phyloP scores from a whole-genome alignment of 73 alveolate species.

The Diophrys appendiculata region DNA sequence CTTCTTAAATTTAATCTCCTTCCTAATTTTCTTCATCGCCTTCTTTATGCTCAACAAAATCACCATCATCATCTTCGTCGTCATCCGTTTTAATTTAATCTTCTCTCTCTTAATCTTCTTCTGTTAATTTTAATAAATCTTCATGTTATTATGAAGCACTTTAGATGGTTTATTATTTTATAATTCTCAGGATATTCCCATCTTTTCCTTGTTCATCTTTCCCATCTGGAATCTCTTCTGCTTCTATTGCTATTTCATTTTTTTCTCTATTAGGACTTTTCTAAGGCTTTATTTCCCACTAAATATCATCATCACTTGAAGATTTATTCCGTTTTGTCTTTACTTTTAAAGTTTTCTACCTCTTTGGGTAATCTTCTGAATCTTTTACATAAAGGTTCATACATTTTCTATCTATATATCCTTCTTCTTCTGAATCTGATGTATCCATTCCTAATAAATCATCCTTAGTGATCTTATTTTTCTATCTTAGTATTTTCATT shows the following conservation, averaged over 20 bases:
- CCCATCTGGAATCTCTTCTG: too few relatives aligned
- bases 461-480: slow-evolving; percentile 6
- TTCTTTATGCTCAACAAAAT: slow-evolving; percentile 1
- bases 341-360: too few relatives aligned
- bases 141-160: slow-evolving; percentile 22
- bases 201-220: slow-evolving; percentile 5
- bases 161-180: slow-evolving; percentile 11
- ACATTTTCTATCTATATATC: neutral
- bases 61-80: neutral
- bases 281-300: too few relatives aligned
- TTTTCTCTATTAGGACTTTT: too few relatives aligned
- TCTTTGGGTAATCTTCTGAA: too few relatives aligned
- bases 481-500: neutral
- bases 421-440: neutral
- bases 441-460: neutral
- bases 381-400: neutral
- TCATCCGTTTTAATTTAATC: neutral
- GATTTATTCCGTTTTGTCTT: too few relatives aligned
- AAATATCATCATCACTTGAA: too few relatives aligned
- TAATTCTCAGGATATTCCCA: slow-evolving; percentile 25
- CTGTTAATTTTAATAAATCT: neutral
- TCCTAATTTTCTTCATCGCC: slow-evolving; percentile 4
- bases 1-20: slow-evolving; percentile 2
- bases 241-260: too few relatives aligned
- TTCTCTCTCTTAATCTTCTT: neutral